Evolutionary conservation across 1,139 yeast genomes (phyloP), one percentile per base, ranked within the genome.

Genomic region (Debaryomycetaceae sp.): DNA sequence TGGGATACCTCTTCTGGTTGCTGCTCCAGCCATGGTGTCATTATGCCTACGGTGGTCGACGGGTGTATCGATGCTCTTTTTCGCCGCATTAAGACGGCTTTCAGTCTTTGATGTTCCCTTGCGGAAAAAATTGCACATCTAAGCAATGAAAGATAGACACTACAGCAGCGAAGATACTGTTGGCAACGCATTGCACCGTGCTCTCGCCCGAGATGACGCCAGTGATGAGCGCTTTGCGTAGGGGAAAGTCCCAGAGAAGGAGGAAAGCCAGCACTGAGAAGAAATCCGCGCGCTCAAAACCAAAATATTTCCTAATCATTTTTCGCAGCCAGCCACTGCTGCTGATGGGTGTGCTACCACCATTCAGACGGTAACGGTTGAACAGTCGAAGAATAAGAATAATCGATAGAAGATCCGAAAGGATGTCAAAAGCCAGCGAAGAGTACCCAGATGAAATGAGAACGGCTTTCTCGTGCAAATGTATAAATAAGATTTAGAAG

Each of bases 321-420:
- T 51, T 51, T 52, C 47, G 55, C 56, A 51, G 48, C 56, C 56
- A 52, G 56, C 53, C 48, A 43, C 37, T 33, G 26, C 11, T 22
- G 26, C 26, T 8, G 26, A 22, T 8, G 26, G 26, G 11, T 22
- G 11, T 22, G 11, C 26, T 22, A 22, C 26, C 26, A 11, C 11
- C 11, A 11, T 22, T 22, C 11, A 22, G 26, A 8, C 11, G 2
- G 26, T 8, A 8, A 11, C 7, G 11, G 26, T 22, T 22, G 26
- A 22, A 11, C 26, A 22, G 26, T 22, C 26, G 26, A 22, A 22
- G 11, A 11, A 22, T 8, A 11, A 8, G 26, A 22, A 22, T 22
- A 22, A 22, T 22, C 26, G 11, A 3, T 3, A 22, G 4, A 3
- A 22, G 11, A 22, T 11, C 26, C 26, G n/a, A 22, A 22, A 22